A percentile compares a stretch with the other conserved stretches of the same genome.
Evolutionary conservation across 176 grass and related monocot species (phyloP).

Genomic region (Thinopyrum elongatum): DNA sequence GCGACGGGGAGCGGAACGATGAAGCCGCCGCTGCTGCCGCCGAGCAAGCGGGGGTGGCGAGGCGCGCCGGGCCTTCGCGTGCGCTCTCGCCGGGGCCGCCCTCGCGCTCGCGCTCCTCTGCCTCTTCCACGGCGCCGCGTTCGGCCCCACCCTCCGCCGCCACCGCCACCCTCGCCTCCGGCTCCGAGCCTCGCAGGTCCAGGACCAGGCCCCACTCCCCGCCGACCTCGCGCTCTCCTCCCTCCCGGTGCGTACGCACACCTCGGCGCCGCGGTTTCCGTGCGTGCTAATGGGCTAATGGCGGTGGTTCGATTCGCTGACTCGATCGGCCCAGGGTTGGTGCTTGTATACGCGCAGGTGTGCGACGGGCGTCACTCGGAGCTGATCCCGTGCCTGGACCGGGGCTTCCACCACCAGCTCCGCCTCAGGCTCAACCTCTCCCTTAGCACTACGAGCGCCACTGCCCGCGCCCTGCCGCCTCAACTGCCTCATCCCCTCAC

Average conservation of each 20-base stretch:
- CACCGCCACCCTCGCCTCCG: background rate
- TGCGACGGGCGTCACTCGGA: conserved; percentile 62
- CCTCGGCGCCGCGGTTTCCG: background rate
- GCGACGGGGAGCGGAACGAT: background rate
- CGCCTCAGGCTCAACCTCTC: conserved; percentile 60
- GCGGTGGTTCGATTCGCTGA: background rate
- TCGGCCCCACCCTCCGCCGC: conserved; percentile 46
- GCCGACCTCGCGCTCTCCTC: conserved; percentile 40
- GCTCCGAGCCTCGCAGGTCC: background rate
- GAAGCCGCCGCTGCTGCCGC: conserved; percentile 23
- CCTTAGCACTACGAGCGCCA: conserved; percentile 83
- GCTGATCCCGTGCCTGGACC: conserved; percentile 73
- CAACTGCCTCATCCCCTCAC: conserved; percentile 79
- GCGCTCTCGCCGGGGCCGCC: conserved; percentile 36
- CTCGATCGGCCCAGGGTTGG: background rate
- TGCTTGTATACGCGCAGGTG: conserved; percentile 22
- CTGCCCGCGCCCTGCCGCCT: conserved; percentile 39
- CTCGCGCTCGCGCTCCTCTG: conserved; percentile 73
- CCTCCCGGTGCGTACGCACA: conserved; percentile 43
- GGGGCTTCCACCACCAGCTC: conserved; percentile 57
- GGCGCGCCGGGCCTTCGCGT: conserved; percentile 47
- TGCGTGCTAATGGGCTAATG: background rate
- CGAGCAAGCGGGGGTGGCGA: background rate
- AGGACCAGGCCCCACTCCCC: background rate
- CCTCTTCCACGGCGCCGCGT: conserved; percentile 72